Evolutionary conservation across 257 asterid species (phyloP).

Genomic region (Ajuga chamaepitys): DNA sequence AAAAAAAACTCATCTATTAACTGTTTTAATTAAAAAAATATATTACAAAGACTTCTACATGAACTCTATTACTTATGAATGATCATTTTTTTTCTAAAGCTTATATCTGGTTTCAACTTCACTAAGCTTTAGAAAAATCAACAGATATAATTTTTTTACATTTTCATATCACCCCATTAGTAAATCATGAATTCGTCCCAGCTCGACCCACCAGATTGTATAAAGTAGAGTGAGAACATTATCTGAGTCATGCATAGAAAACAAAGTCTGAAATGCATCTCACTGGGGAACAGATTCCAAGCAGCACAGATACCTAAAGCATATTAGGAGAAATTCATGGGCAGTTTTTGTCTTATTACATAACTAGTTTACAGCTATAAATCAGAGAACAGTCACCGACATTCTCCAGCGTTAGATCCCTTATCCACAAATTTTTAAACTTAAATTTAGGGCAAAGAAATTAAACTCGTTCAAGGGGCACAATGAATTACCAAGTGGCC

Average conservation of each 20-base stretch:
- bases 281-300: slow-evolving; percentile 7
- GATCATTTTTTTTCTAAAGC: no score
- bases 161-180: no score
- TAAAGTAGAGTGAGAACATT: slow-evolving; percentile 14
- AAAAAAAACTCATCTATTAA: no score
- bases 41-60: no score
- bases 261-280: slow-evolving; percentile 14
- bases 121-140: no score
- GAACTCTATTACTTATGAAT: no score
- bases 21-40: no score
- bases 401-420: slow-evolving; percentile 19
- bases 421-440: background rate
- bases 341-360: slow-evolving; percentile 21
- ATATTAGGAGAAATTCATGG: slow-evolving; percentile 15
- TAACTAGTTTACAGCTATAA: slow-evolving; percentile 8
- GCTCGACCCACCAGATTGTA: background rate
- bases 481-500: background rate
- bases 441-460: slow-evolving; percentile 1
- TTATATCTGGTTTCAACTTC: no score
- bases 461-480: slow-evolving; percentile 4
- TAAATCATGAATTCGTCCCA: no score
- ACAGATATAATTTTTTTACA: no score
- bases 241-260: slow-evolving; percentile 22
- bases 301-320: slow-evolving; percentile 3
- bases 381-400: slow-evolving; percentile 15